Evolutionary conservation across 441 rosid species (phyloP).

Genomic region (Omphalea diandra): DNA sequence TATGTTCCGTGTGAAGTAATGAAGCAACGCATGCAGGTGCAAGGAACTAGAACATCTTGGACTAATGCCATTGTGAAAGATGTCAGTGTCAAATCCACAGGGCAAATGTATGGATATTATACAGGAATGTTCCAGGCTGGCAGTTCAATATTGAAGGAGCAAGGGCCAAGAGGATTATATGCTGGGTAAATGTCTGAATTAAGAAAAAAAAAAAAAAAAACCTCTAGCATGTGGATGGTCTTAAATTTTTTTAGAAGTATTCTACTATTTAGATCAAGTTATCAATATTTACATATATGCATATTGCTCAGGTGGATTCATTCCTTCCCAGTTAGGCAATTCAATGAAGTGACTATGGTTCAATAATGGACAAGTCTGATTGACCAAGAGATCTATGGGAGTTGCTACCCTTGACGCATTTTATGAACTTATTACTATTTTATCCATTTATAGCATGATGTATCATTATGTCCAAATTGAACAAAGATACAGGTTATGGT

Average conservation of each 20-base stretch:
- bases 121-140: slow-evolving; percentile 90
- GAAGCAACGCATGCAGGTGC: slow-evolving; percentile 98
- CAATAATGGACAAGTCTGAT: neutral
- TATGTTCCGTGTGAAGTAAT: slow-evolving; percentile 97
- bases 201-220: too few relatives aligned
- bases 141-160: slow-evolving; percentile 77
- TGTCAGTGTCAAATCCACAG: slow-evolving; percentile 38
- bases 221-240: neutral
- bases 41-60: slow-evolving; percentile 83
- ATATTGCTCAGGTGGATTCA: neutral
- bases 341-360: neutral
- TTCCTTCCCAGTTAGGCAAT: neutral
- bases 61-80: slow-evolving; percentile 48
- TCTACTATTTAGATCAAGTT: neutral
- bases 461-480: slow-evolving; percentile 1
- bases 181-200: slow-evolving; percentile 67
- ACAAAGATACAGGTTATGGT: neutral
- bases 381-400: slow-evolving; percentile 1
- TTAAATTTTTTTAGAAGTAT: neutral
- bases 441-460: neutral
- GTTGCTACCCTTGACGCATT: neutral
- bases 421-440: neutral
- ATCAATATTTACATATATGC: neutral
- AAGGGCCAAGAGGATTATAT: slow-evolving; percentile 80
- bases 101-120: slow-evolving; percentile 70